Evolutionary conservation across 1,284 basidiomycete species (phyloP), one percentile per base, ranked within the genome.

Genomic region (Pascua guehoae): DNA sequence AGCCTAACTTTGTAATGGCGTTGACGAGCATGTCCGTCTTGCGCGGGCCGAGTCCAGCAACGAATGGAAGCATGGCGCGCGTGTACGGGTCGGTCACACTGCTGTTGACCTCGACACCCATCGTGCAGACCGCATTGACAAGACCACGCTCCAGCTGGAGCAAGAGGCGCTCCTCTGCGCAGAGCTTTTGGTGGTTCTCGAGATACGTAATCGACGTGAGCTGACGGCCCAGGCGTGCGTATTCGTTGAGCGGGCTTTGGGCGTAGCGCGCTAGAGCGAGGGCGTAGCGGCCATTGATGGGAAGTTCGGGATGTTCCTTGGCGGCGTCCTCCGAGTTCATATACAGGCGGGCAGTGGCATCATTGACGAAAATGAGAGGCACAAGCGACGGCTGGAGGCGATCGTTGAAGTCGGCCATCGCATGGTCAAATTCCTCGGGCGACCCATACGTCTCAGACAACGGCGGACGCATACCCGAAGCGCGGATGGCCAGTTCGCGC

Each of bases 41-140:
- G 58, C 96, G 85, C 14, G 93, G 95, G 8, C 96, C 96, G 48
- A 99, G 82, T 41, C 96, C 96, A 65, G 92, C 87, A 39, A 99
- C 85, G 70, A 89, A 97, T 0, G 89, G 92, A 12, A 98, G 81
- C 53, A 98, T 83, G 49, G 87, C 82, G 65, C 89, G 87, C 67
- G 94, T 89, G 74, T 98, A 98, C 1, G 85, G 72, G 74, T 96
- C 90, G 2, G 85, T 85, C 36, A 92, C 86, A 38, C 91, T 90
- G 37, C 87, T 86, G 73, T 99, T 98, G 78, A 99, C 89, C 72
- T 98, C 94, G 46, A 98, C 91, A 24, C 96, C 96, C 61, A 93
- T 87, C 67, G 86, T 86, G 78, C 94, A 97, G 60, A 91, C 88
- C 16, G 89, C 81, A 69, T 97, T 92, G 53, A 96, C 90, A 43